Percentiles rank a stretch among this genome's conserved stretches.
Conservation (phyloP, 805 yeast genomes). For the Nakazawaea laoshanensis region DNA sequence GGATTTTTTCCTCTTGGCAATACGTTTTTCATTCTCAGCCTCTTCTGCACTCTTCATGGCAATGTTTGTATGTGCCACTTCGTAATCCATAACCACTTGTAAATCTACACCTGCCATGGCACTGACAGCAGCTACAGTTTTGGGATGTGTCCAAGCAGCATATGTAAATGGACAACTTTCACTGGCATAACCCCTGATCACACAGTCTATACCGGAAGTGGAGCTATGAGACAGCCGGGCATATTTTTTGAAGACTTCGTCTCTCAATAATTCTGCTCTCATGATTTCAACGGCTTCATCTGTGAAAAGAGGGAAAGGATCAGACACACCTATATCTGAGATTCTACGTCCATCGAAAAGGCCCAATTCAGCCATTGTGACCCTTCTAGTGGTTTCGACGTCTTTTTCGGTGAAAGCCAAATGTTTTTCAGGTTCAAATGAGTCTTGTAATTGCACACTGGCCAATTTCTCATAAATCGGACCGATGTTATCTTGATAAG, state of each 20-base stretch:
- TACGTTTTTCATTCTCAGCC: slow-evolving; percentile 22
- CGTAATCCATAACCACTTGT: slow-evolving; percentile 48
- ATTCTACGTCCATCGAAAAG: slow-evolving; percentile 36
- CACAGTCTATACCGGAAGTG: slow-evolving; percentile 41
- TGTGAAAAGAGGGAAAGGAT: slow-evolving; percentile 54
- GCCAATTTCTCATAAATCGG: slow-evolving; percentile 20
- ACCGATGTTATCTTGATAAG: slow-evolving; percentile 24
- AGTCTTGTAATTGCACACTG: slow-evolving; percentile 17
- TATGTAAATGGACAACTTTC: slow-evolving; percentile 40
- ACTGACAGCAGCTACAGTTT: slow-evolving; percentile 41
- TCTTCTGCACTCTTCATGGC: slow-evolving; percentile 31
- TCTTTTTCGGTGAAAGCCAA: slow-evolving; percentile 26
- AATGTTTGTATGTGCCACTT: slow-evolving; percentile 44
- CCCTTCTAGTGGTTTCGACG: slow-evolving; percentile 25
- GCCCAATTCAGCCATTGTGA: slow-evolving; percentile 44
- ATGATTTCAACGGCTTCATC: slow-evolving; percentile 51
- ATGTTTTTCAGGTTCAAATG: slow-evolving; percentile 31
- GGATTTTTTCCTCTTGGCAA: slow-evolving; percentile 17
- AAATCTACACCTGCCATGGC: slow-evolving; percentile 54
- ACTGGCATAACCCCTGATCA: slow-evolving; percentile 42
- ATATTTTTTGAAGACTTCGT: slow-evolving; percentile 34
- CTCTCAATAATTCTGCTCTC: slow-evolving; percentile 44
- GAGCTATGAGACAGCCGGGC: slow-evolving; percentile 35
- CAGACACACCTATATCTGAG: slow-evolving; percentile 46
- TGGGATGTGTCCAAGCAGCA: slow-evolving; percentile 53